Base-by-base conservation (phyloP, 805 yeast genomes). In the Yamadazyma nakazawae region DNA sequence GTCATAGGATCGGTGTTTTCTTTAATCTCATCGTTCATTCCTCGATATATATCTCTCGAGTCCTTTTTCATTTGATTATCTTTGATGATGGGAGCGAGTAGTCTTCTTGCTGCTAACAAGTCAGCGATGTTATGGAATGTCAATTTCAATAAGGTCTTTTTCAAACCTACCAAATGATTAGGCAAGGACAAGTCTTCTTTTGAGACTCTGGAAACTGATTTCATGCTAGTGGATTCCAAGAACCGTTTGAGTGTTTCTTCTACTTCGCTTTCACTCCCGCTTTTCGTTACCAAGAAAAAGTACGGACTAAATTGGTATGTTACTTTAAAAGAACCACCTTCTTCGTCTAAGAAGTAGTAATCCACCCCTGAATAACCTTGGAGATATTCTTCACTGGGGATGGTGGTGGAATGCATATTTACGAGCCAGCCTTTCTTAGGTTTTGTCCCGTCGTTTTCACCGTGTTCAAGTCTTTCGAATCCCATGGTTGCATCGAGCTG, bases 291-390 rank as follows among this genome's bases (percentile, higher is more conserved):
- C 10, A 94, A 67, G 43, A 85, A 79, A 59, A 94, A 87, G 63
- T 94, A 94, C 0, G 99, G 99, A 55, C 88, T 90, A 60, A 79
- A 88, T 48, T 78, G 85, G 12, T 88, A 66, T 0, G 96, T 85
- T 3, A 90, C 84, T 61, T 92, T 94, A 72, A 95, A 94, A 37
- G 87, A 81, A 6, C 97, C 99, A 40, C 99, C 99, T 62, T 91
- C 97, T 58, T 88, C 96, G 62, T 91, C 98, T 7, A 94, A 67
- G 56, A 95, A 94, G 61, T 95, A 95, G 64, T 85, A 90, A 57
- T 94, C 97, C 2, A 92, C 97, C 2, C 92, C 99, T 0, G 97
- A 80, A 31, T 79, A 72, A 9, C 96, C 97, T n/a, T 79, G 72
- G 10, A 75, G 56, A 37, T 73, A 70, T 28, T 80, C 83, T 4